Evolutionary conservation across 2,329 filamentous ascomycete genomes (phyloP).

Genomic region (Hypoxylon sp.): DNA sequence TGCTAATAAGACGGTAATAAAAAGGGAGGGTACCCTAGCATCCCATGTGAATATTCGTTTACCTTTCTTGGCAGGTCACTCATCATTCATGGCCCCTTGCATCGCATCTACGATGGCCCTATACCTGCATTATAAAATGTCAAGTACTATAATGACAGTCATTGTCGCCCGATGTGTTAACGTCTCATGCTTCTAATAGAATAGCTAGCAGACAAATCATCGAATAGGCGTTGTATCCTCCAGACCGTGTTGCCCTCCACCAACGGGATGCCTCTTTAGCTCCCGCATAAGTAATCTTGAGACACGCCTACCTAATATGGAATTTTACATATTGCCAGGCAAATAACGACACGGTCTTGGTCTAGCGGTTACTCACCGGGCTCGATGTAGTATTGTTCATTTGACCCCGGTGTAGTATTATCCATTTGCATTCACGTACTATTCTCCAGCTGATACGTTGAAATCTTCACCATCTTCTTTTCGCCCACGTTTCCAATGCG

Average conservation of each 20-base stretch:
- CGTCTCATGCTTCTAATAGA: neutral
- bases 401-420: slow-evolving; percentile 1
- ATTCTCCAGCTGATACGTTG: slow-evolving; percentile 1
- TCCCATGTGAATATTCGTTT: slow-evolving; percentile 21
- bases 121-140: neutral
- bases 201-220: neutral
- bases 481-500: slow-evolving; percentile 9
- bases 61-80: slow-evolving; percentile 29
- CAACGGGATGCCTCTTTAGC: neutral
- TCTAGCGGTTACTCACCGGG: neutral
- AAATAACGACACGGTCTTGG: neutral
- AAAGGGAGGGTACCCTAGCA: slow-evolving; percentile 1
- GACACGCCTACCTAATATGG: neutral
- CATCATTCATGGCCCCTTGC: slow-evolving; percentile 20
- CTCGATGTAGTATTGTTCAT: slow-evolving; percentile 4
- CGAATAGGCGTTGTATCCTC: slow-evolving; percentile 6
- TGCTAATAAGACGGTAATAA: slow-evolving; percentile 1
- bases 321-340: neutral
- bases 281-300: slow-evolving; percentile 1
- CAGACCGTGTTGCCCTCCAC: slow-evolving; percentile 3
- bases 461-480: neutral
- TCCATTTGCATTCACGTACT: slow-evolving; percentile 1
- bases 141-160: slow-evolving; percentile 6
- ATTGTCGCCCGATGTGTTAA: neutral
- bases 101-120: slow-evolving; percentile 2